phyloP scores from a whole-genome alignment of 495 filamentous ascomycete genomes.

The Wilcoxina mikolae region DNA sequence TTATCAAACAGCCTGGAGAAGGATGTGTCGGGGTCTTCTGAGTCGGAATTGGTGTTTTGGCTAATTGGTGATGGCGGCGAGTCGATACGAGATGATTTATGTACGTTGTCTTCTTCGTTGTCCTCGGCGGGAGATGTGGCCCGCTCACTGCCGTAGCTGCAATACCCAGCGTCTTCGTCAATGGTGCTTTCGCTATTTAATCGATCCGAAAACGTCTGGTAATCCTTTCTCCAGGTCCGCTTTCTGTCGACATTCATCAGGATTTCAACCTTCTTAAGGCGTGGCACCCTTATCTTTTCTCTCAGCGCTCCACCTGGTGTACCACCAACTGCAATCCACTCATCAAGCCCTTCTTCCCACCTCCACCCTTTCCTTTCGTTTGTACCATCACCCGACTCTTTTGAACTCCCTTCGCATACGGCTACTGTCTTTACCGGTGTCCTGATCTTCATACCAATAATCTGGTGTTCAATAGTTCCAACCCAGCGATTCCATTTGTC shows the following conservation, averaged over 20 bases:
- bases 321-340: constrained; percentile 24
- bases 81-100: not conserved
- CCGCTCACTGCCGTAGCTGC: too few relatives aligned
- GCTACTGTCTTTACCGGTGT: constrained; percentile 11
- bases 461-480: constrained; percentile 14
- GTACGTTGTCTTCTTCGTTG: not conserved
- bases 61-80: not conserved
- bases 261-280: not conserved
- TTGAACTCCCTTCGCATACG: constrained; percentile 4
- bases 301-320: constrained; percentile 13
- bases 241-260: not conserved
- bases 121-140: not conserved
- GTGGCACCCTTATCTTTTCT: not conserved
- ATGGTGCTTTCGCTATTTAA: too few relatives aligned
- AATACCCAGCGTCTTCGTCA: too few relatives aligned
- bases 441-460: constrained; percentile 22
- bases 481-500: constrained; percentile 18
- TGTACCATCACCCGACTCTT: constrained; percentile 1
- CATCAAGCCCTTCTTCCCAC: constrained; percentile 22
- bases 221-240: not conserved
- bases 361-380: constrained; percentile 21
- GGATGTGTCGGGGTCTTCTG: not conserved
- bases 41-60: not conserved
- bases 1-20: not conserved
- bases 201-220: not conserved